A percentile compares a stretch with the other conserved stretches of the same genome.
phyloP scores from a whole-genome alignment of 768 basidiomycete genomes.

The Lactarius tabidus region DNA sequence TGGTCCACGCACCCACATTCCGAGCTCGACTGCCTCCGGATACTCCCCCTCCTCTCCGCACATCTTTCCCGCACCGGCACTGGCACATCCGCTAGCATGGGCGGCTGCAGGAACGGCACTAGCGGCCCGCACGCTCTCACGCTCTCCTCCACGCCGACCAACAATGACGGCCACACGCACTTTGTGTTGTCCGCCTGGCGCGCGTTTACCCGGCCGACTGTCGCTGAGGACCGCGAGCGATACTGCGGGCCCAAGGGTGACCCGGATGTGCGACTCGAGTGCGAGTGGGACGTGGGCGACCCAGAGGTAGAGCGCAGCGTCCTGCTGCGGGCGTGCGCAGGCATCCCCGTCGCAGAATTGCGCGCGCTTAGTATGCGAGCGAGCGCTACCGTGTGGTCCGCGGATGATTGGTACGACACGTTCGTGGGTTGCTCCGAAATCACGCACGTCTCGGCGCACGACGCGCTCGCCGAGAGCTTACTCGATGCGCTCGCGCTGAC shows the following conservation, averaged over 20 bases:
- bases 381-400: slow-evolving; percentile 1
- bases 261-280: slow-evolving; percentile 12
- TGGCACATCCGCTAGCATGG: neutral
- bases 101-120: neutral
- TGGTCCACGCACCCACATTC: slow-evolving; percentile 14
- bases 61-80: slow-evolving; percentile 7
- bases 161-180: slow-evolving; percentile 2
- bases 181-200: slow-evolving; percentile 16
- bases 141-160: neutral
- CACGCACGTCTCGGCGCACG: slow-evolving; percentile 12
- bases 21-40: slow-evolving; percentile 17
- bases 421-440: slow-evolving; percentile 11
- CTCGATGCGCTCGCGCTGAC: slow-evolving; percentile 2
- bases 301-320: slow-evolving; percentile 10
- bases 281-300: slow-evolving; percentile 18
- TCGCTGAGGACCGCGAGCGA: slow-evolving; percentile 8
- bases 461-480: slow-evolving; percentile 9
- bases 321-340: slow-evolving; percentile 3
- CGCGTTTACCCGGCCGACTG: slow-evolving; percentile 1
- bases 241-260: slow-evolving; percentile 7
- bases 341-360: slow-evolving; percentile 13
- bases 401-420: slow-evolving; percentile 10
- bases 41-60: slow-evolving; percentile 11
- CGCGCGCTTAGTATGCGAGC: slow-evolving; percentile 14
- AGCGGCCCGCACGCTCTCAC: slow-evolving; percentile 14